Evolutionary conservation across 2,329 filamentous ascomycete species (phyloP).

Genomic region (Fusarium sp.): DNA sequence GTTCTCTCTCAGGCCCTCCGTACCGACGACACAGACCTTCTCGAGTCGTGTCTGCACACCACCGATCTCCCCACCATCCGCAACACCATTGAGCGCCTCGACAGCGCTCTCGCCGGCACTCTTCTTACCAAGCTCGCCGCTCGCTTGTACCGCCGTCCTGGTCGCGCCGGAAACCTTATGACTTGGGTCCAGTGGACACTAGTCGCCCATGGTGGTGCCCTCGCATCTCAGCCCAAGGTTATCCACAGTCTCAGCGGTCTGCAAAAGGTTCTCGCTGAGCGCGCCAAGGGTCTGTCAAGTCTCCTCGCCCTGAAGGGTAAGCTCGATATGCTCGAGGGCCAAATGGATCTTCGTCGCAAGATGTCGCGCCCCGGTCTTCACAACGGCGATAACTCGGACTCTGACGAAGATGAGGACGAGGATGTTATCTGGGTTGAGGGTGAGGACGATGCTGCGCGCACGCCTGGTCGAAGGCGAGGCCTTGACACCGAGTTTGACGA

Average conservation of each 20-base stretch:
- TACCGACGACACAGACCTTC: slow-evolving; percentile 87
- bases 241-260: slow-evolving; percentile 80
- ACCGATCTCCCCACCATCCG: slow-evolving; percentile 81
- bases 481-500: slow-evolving; percentile 56
- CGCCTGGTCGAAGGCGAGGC: slow-evolving; percentile 47
- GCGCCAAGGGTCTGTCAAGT: slow-evolving; percentile 82
- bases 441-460: slow-evolving; percentile 75
- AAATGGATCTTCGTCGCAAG: slow-evolving; percentile 81
- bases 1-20: slow-evolving; percentile 93
- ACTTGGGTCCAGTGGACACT: slow-evolving; percentile 97
- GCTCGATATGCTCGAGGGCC: slow-evolving; percentile 90
- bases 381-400: slow-evolving; percentile 60
- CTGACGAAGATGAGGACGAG: slow-evolving; percentile 64
- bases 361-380: slow-evolving; percentile 63
- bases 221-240: slow-evolving; percentile 86
- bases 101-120: slow-evolving; percentile 81
- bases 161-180: slow-evolving; percentile 89
- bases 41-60: slow-evolving; percentile 91
- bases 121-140: slow-evolving; percentile 88
- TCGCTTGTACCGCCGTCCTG: slow-evolving; percentile 85
- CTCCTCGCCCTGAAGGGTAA: slow-evolving; percentile 92
- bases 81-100: slow-evolving; percentile 89
- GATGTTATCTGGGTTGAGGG: slow-evolving; percentile 91
- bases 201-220: slow-evolving; percentile 88
- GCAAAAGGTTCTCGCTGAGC: slow-evolving; percentile 87